These are phyloP conservation scores for Calcarisporium arbuscula DNA, from an alignment of 2,329 filamentous ascomycete species.

Conservation along the genomic window DNA sequence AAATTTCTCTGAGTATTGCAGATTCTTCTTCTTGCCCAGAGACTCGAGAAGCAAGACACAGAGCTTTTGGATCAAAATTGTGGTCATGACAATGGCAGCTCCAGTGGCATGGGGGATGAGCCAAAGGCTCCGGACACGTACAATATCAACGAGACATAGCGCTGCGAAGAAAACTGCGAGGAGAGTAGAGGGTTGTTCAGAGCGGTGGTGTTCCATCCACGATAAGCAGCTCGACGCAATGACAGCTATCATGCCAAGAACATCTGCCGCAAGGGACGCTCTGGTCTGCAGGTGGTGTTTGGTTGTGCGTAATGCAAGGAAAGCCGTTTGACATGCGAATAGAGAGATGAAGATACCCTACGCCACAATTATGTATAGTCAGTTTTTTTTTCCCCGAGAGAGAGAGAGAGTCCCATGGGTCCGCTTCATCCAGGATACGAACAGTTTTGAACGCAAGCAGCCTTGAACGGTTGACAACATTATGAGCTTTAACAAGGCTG, in stretches of 20 bases:
- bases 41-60: slow-evolving; percentile 14
- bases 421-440: slow-evolving; percentile 4
- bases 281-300: slow-evolving; percentile 4
- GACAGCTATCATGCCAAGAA: slow-evolving; percentile 11
- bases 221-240: slow-evolving; percentile 11
- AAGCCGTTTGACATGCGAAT: slow-evolving; percentile 11
- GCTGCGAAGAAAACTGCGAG: slow-evolving; percentile 16
- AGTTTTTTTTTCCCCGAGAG: no score
- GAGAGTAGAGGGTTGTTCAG: slow-evolving; percentile 17
- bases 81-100: slow-evolving; percentile 9
- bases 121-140: slow-evolving; percentile 15
- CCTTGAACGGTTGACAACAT: slow-evolving; percentile 4
- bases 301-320: slow-evolving; percentile 12
- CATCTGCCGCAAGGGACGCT: slow-evolving; percentile 15
- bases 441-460: slow-evolving; percentile 11
- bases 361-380: slow-evolving; percentile 4
- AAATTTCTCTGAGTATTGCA: slow-evolving; percentile 5
- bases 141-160: slow-evolving; percentile 11
- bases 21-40: slow-evolving; percentile 10
- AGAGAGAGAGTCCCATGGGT: neutral
- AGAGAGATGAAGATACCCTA: slow-evolving; percentile 9
- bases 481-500: slow-evolving; percentile 1
- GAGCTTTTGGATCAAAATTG: slow-evolving; percentile 9
- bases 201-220: slow-evolving; percentile 14
- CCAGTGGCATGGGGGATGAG: slow-evolving; percentile 8